Percentiles rank a stretch among this genome's conserved stretches.
phyloP scores from a whole-genome alignment of 768 basidiomycete genomes.

The Mycena rebaudengoi region DNA sequence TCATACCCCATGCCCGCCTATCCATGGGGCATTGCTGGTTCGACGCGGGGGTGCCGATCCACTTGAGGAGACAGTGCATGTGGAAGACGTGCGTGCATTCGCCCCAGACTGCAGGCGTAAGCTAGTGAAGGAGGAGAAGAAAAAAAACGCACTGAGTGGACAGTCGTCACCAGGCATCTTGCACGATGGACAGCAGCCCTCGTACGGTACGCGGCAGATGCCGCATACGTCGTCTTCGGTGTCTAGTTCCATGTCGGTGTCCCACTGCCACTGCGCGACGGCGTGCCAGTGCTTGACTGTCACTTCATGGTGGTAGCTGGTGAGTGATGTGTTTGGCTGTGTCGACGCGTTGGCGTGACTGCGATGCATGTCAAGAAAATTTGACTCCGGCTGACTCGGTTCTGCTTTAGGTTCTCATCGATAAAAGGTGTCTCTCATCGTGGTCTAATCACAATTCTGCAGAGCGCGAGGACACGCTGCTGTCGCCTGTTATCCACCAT shows the following conservation, averaged over 20 bases:
- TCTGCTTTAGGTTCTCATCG: too few species aligned
- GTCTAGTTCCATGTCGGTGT: constrained; percentile 50
- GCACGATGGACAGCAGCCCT: constrained; percentile 95
- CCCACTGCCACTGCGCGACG: constrained; percentile 91
- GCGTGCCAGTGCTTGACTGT: constrained; percentile 87
- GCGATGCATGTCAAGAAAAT: too few species aligned
- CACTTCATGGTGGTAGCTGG: constrained; percentile 48
- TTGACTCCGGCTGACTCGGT: constrained; percentile 6
- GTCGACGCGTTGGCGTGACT: constrained; percentile 6
- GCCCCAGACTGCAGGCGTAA: constrained; percentile 98
- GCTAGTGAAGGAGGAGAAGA: too few species aligned
- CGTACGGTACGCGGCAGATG: constrained; percentile 91
- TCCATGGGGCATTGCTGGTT: constrained; percentile 99
- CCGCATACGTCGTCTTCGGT: constrained; percentile 69
- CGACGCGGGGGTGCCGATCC: constrained; percentile 89
- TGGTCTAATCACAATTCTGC: constrained; percentile 20
- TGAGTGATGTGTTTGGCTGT: background rate
- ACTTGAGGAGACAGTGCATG: constrained; percentile 97
- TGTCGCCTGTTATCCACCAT: constrained; percentile 12
- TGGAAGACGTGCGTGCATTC: constrained; percentile 98
- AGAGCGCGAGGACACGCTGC: constrained; percentile 7
- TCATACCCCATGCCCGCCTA: constrained; percentile 88
- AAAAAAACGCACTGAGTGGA: constrained; percentile 76
- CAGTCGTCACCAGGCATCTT: constrained; percentile 98
- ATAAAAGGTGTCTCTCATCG: constrained; percentile 5